Evolutionary conservation across 2,329 filamentous ascomycete species (phyloP).

Genomic region (Didymella arachidicola): DNA sequence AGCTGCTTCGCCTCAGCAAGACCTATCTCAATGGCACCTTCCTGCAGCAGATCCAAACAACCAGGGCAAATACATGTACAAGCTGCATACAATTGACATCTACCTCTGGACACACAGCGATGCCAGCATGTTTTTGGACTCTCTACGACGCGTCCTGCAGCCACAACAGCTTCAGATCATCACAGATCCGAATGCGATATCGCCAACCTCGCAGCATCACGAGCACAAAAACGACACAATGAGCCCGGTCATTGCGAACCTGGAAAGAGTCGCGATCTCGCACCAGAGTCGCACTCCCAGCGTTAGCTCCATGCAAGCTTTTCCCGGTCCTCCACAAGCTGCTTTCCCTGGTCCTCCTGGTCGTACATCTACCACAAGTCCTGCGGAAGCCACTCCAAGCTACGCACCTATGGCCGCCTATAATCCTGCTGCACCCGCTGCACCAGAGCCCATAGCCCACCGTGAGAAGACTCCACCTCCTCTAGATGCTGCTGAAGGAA

Average conservation of each 20-base stretch:
- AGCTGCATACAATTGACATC: slow-evolving; percentile 75
- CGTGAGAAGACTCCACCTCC: slow-evolving; percentile 83
- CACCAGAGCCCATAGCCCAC: slow-evolving; percentile 74
- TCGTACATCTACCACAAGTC: slow-evolving; percentile 39
- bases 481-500: slow-evolving; percentile 66
- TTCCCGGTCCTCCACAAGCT: slow-evolving; percentile 49
- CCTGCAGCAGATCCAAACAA: slow-evolving; percentile 75
- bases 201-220: slow-evolving; percentile 39
- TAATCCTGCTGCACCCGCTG: slow-evolving; percentile 79
- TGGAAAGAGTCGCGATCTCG: slow-evolving; percentile 75
- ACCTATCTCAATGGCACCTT: slow-evolving; percentile 72
- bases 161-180: slow-evolving; percentile 57
- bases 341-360: slow-evolving; percentile 47
- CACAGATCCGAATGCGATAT: slow-evolving; percentile 50
- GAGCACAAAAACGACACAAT: slow-evolving; percentile 60
- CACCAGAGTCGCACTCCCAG: slow-evolving; percentile 53
- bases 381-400: slow-evolving; percentile 42
- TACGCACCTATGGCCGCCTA: slow-evolving; percentile 75
- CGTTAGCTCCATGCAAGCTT: slow-evolving; percentile 51
- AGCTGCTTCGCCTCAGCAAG: slow-evolving; percentile 57
- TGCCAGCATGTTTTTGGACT: slow-evolving; percentile 73
- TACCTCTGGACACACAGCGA: slow-evolving; percentile 83
- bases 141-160: slow-evolving; percentile 70
- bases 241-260: slow-evolving; percentile 75
- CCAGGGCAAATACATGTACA: slow-evolving; percentile 81